Evolutionary conservation across 2,329 filamentous ascomycete genomes (phyloP), one percentile per base, ranked within the genome.

Genomic region (Fusarium palustre): DNA sequence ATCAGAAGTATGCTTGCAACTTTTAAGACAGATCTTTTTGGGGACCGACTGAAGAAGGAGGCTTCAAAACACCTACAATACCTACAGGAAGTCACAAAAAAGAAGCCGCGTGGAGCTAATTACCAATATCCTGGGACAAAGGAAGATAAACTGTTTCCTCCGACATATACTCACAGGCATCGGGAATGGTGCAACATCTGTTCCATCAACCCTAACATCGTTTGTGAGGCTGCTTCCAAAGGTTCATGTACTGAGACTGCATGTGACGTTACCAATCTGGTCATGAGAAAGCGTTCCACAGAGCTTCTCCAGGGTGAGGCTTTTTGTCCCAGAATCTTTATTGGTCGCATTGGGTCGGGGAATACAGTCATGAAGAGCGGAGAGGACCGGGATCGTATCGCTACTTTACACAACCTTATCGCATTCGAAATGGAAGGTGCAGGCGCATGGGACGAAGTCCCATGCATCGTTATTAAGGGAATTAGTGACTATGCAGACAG

Each of bases 311-410:
- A 9, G 6, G 5, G 16, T 15, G 11, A 13, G 7, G 13, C 16
- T 3, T 28, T 59, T 11, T 25, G 6, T 0, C 56, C 50, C 8
- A 9, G 20, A 4, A 36, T 59, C 0, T 52, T 59, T 5, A 7
- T 30, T 0, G 56, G 31, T 10, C 18, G 63, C 0, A 74, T 82
- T 3, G 81, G 74, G 1, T 82, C 80, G 0, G 79, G 74, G 4
- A 75, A 82, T 28, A 69, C 61, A 13, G 77, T 83, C 0, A 78
- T 83, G 55, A 82, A 78, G 46, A 76, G 75, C 10, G 78, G 75
- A 5, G 25, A 65, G 2, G 62, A 76, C 4, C 74, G 82, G 7
- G 80, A 83, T 47, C 18, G 49, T 1, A 60, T 81, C 11, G 73
- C 77, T 2, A 20, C 33, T 3, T 6, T 41, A 38, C 45, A 71